Evolutionary conservation across 176 grass and related monocot species (phyloP).

Genomic region (Oryza meyeriana): DNA sequence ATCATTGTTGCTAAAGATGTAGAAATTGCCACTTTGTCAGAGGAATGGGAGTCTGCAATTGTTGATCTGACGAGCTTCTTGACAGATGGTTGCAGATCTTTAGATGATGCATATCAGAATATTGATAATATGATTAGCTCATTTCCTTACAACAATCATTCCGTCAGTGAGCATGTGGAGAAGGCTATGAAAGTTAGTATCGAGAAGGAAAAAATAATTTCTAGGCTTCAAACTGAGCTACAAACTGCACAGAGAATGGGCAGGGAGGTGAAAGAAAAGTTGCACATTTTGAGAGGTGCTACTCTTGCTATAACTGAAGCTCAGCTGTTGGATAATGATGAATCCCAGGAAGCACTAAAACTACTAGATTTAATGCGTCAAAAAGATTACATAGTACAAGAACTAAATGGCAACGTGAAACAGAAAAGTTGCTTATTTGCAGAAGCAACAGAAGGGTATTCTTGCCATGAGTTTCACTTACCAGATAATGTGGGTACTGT

Average conservation of each 20-base stretch:
- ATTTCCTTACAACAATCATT: constrained; percentile 62
- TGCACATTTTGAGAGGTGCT: constrained; percentile 77
- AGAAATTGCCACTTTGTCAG: constrained; percentile 53
- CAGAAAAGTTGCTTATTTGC: neutral
- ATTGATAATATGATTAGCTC: constrained; percentile 65
- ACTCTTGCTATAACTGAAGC: constrained; percentile 77
- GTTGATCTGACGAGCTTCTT: constrained; percentile 79
- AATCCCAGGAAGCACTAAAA: constrained; percentile 44
- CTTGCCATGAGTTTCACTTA: constrained; percentile 18
- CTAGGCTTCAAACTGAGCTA: constrained; percentile 62
- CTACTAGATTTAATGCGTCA: constrained; percentile 28
- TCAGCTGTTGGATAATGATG: constrained; percentile 51
- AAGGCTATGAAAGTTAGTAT: constrained; percentile 75
- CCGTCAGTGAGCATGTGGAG: constrained; percentile 66
- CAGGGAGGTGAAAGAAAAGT: constrained; percentile 62
- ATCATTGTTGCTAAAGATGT: constrained; percentile 61
- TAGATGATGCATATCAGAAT: constrained; percentile 76
- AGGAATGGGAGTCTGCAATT: constrained; percentile 81
- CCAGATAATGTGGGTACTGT: constrained; percentile 17
- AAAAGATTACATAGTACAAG: constrained; percentile 37
- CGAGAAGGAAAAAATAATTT: constrained; percentile 74
- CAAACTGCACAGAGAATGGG: constrained; percentile 54
- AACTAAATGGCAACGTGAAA: constrained; percentile 32
- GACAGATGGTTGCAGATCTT: constrained; percentile 62
- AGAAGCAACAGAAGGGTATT: constrained; percentile 30